Conservation (phyloP, 257 asterid species). For the Scutellaria minor region DNA sequence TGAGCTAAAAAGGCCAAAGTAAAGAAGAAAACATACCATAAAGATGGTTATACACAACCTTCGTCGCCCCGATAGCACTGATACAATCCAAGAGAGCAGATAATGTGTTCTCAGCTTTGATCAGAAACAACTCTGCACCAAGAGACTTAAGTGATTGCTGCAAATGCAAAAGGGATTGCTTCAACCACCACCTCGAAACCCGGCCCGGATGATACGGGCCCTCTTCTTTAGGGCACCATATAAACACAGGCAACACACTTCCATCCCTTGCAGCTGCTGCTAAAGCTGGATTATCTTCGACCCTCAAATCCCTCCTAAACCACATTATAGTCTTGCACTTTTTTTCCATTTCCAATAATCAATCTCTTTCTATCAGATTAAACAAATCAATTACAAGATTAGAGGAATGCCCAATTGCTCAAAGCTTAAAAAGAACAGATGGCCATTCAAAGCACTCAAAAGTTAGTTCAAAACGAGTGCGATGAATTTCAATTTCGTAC, state of each 20-base stretch:
- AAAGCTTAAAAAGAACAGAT: too few relatives aligned
- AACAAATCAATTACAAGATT: neutral
- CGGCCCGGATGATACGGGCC: conserved; percentile 84
- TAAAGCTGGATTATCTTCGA: conserved; percentile 94
- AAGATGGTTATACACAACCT: conserved; percentile 81
- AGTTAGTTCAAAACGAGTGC: too few relatives aligned
- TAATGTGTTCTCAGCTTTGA: conserved; percentile 72
- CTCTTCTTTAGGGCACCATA: conserved; percentile 95
- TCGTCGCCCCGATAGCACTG: conserved; percentile 70
- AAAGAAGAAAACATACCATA: conserved; percentile 57
- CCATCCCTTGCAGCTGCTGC: conserved; percentile 86
- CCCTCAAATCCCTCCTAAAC: conserved; percentile 97
- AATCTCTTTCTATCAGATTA: neutral
- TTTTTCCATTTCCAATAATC: conserved; percentile 54
- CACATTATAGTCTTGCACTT: conserved; percentile 70
- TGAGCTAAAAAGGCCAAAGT: neutral
- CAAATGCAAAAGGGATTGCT: conserved; percentile 78
- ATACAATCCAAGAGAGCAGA: conserved; percentile 72
- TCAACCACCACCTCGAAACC: conserved; percentile 97
- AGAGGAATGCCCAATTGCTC: too few relatives aligned
- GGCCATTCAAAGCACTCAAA: too few relatives aligned
- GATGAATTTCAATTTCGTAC: too few relatives aligned
- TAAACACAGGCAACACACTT: conserved; percentile 69
- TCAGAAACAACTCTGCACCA: conserved; percentile 73
- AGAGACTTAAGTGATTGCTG: conserved; percentile 77